Evolutionary conservation across 495 filamentous ascomycete genomes (phyloP).

Genomic region (Pseudomonodictys pantanalensis): DNA sequence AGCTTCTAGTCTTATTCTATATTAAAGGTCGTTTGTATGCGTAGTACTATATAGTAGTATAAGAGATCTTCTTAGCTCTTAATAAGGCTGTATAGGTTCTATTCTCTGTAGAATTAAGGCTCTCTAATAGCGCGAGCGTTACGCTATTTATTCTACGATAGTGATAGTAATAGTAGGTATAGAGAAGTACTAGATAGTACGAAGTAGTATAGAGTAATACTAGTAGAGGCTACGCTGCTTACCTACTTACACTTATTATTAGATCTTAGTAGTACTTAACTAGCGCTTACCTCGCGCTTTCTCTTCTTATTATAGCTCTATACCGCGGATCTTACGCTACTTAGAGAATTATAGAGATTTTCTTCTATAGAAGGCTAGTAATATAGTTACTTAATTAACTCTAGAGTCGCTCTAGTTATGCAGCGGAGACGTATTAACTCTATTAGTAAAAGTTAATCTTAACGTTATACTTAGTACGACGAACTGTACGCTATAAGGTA

Average conservation of each 20-base stretch:
- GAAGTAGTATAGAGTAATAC: neutral
- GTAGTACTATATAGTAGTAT: conserved; percentile 9
- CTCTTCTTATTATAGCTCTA: neutral
- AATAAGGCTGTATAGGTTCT: conserved; percentile 15
- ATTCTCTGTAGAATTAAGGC: neutral
- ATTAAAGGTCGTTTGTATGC: conserved; percentile 10
- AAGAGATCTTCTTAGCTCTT: conserved; percentile 10
- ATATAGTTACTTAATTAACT: neutral
- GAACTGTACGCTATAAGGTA: neutral
- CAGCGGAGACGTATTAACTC: neutral
- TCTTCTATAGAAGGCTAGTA: neutral
- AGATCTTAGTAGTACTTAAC: neutral
- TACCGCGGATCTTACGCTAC: neutral
- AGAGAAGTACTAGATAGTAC: neutral
- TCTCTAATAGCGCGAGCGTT: neutral
- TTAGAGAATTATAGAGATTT: conserved; percentile 5
- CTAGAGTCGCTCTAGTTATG: conserved; percentile 4
- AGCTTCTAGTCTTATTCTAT: conserved; percentile 8
- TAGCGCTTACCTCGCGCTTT: conserved; percentile 3
- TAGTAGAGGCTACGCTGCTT: neutral
- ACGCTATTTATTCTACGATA: conserved; percentile 14
- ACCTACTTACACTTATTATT: conserved; percentile 1
- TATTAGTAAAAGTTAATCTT: conserved; percentile 4
- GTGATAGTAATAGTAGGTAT: neutral
- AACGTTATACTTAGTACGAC: neutral